Evolutionary conservation across 192 early-diverging fungal genomes (phyloP), one percentile per base, ranked within the genome.

Genomic region (Coemansia sp.): DNA sequence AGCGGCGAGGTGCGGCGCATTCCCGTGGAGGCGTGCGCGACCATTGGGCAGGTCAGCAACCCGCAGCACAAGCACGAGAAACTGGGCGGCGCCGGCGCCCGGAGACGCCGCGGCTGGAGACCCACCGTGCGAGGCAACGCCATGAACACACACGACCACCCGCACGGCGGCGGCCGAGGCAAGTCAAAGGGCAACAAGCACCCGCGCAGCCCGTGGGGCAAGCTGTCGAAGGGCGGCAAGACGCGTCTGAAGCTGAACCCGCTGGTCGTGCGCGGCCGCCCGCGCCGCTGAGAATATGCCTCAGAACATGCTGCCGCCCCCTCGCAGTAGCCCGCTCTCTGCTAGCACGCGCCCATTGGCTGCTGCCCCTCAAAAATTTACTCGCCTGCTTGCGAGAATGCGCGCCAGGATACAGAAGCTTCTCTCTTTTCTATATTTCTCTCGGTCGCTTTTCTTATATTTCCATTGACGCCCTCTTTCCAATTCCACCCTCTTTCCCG

Each of bases 81-180:
- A 59, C 78, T 88, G 60, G 95, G 95, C 35, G 90, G 92, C 53
- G 95, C 95, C 47, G 95, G 95, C 40, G 85, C 89, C 32, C 71
- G 80, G 32, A 67, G 93, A 43, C 82, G 88, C 63, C 69, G 83
- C 33, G 94, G 94, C n/a, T 84, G 86, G 68, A 83, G 96, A 48
- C 96, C 96, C 13, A 83, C 82, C 18, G 93, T 96, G 47, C 86
- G 96, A 62, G 96, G 96, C 85, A 89, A 92, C 53, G 91, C 93
- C n/a, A 89, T 89, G 89, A 95, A 90, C 80, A 85, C 90, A 8
- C 77, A 80, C 42, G 92, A 94, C 77, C 96, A 99, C 80, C 96
- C 96, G 51, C 94, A 95, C 70, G 96, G 96, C 77, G 96, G 96
- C 87, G 94, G 93, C 42, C 81, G 86, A 58, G 83, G 89, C 29